phyloP scores from a whole-genome alignment of 257 asterid species.

The Solanum etuberosum region DNA sequence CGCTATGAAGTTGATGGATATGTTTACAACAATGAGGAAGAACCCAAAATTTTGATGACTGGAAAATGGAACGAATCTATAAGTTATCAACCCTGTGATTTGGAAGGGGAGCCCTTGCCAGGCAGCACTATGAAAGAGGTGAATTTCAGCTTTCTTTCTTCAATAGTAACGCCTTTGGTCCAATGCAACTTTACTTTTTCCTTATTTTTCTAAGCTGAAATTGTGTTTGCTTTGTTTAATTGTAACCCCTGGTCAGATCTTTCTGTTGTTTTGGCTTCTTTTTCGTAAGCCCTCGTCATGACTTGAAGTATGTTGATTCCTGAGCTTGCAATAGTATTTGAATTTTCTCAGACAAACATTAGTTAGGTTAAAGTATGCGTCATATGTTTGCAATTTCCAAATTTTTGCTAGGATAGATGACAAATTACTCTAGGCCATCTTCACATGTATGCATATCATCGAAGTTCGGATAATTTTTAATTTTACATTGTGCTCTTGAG shows the following conservation, averaged over 20 bases:
- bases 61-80: conserved; percentile 90
- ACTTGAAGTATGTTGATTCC: neutral
- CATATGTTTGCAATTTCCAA: neutral
- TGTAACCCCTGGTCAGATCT: neutral
- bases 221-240: neutral
- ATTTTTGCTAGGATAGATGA: neutral
- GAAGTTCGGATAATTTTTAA: neutral
- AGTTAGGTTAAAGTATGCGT: neutral
- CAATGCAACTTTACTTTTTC: neutral
- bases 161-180: neutral
- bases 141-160: neutral
- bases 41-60: conserved; percentile 94
- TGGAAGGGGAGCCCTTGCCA: conserved; percentile 93
- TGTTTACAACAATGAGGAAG: conserved; percentile 80
- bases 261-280: neutral
- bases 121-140: conserved; percentile 94
- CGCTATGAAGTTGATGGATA: conserved; percentile 98
- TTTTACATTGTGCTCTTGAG: neutral
- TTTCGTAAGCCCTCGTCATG: neutral
- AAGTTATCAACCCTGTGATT: conserved; percentile 92
- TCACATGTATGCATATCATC: neutral
- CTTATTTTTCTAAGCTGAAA: neutral
- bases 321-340: neutral
- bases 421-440: neutral
- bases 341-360: neutral